Conservation (phyloP, 176 grass and related monocot genomes). For the Rhipidocladum racemiflorum region DNA sequence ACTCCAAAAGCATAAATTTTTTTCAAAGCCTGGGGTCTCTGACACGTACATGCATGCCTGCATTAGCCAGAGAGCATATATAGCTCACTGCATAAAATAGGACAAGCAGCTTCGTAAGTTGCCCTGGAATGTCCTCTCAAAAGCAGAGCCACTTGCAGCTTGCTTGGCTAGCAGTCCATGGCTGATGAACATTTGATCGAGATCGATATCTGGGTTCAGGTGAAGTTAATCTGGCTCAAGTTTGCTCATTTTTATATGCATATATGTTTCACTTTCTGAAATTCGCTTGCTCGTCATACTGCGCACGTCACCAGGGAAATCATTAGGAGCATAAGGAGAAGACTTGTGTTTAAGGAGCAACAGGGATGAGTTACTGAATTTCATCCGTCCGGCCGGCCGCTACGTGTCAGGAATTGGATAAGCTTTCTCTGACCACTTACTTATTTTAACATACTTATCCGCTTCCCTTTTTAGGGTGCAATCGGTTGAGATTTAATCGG, state of each 20-base stretch:
- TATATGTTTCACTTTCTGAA: background rate
- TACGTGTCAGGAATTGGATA: background rate
- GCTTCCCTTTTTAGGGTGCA: background rate
- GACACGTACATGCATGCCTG: background rate
- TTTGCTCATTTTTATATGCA: background rate
- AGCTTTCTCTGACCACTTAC: background rate
- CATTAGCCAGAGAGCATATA: background rate
- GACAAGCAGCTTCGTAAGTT: background rate
- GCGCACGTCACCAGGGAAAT: background rate
- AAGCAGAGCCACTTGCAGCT: background rate
- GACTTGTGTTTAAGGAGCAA: background rate
- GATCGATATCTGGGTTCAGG: background rate
- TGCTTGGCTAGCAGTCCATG: background rate
- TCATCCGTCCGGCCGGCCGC: background rate
- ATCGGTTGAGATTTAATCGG: no score
- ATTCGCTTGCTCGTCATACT: background rate
- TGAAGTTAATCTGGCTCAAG: slow-evolving; percentile 17
- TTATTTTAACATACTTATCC: background rate
- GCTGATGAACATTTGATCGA: background rate
- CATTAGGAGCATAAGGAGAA: background rate
- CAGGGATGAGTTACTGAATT: background rate
- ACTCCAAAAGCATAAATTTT: background rate
- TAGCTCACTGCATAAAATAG: background rate
- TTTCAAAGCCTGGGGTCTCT: background rate
- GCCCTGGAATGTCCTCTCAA: background rate